Conservation (phyloP, 2,329 filamentous ascomycete genomes). For the Aaosphaeria arxii region DNA sequence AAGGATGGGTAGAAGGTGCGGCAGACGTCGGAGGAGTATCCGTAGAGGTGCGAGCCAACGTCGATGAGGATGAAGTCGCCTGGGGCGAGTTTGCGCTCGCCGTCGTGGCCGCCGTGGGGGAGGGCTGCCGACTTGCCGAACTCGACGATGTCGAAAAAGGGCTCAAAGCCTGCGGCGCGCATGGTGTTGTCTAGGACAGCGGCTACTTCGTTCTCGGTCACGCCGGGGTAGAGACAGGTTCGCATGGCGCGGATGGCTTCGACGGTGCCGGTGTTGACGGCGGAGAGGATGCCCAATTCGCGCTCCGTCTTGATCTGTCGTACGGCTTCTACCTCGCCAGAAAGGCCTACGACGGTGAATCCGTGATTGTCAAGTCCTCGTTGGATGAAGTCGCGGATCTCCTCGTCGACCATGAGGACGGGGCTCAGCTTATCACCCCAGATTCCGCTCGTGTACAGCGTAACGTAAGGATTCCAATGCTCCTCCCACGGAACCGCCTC, state of each 20-base stretch:
- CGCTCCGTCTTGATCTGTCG: conserved; percentile 56
- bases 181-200: conserved; percentile 56
- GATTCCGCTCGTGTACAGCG: conserved; percentile 41
- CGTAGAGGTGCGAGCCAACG: conserved; percentile 59
- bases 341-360: conserved; percentile 56
- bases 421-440: conserved; percentile 34
- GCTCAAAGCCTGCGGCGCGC: conserved; percentile 52
- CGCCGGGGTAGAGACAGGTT: conserved; percentile 52
- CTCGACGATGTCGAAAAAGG: conserved; percentile 64
- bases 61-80: conserved; percentile 62
- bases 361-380: conserved; percentile 54
- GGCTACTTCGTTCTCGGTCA: conserved; percentile 59
- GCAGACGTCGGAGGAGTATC: conserved; percentile 63
- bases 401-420: conserved; percentile 63
- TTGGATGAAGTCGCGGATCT: conserved; percentile 62
- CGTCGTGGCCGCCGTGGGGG: conserved; percentile 54
- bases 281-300: conserved; percentile 57
- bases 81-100: conserved; percentile 48
- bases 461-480: conserved; percentile 62
- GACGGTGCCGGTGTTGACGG: conserved; percentile 63
- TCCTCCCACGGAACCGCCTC: conserved; percentile 61
- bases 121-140: conserved; percentile 57
- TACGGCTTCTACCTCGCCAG: conserved; percentile 55
- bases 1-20: conserved; percentile 55
- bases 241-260: conserved; percentile 59